Base-by-base conservation (phyloP, 306 rosid species). In the Gastrolobium bilobum region DNA sequence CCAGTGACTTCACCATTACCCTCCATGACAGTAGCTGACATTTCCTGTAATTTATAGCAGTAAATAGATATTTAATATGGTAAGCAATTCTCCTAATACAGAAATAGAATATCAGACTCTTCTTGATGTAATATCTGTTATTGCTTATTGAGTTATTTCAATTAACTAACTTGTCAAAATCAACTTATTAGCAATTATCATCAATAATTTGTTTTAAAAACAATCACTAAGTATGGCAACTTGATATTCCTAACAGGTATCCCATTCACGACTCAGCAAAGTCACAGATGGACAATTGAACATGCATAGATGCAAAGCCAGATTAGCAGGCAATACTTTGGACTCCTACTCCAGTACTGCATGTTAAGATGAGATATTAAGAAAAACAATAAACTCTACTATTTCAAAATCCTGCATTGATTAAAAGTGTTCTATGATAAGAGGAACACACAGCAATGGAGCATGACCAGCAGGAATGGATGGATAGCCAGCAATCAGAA, bases 1-100 rank as follows among this genome's bases (percentile, higher is more conserved):
- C 99, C 99, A 15, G 97, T 91, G 79, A 91, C 91, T 67, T 86
- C 92, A 81, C 86, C 95, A 78, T 91, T 91, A 63, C 97, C 96
- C 75, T 92, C 95, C 0, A 84, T 58, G 3, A 86, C 88, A 46
- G 87, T 78, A 61, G 94, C 73, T 6, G 97, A 86, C 98, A 92
- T 94, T 73, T 92, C 97, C 99, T 94, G 91, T 85, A 84, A 72
- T 84, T 65, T 46, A 71, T 38, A 53, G 57, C 37, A 88, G 62
- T 57, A 73, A 47, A 68, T 38, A 59, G 6, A 66, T 53, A 65
- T 56, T 66, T 58, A 54, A 58, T 68, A 58, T 69, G n/a, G 59
- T 3, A 71, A 66, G 51, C 15, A 65, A 53, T 2, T 62, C 44
- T 70, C 77, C 72, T 31, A 50, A 7, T 58, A 51, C 15, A 78